These are phyloP conservation scores for Panaeolus papilionaceus DNA, from an alignment of 768 basidiomycete species.

Conservation along the genomic window DNA sequence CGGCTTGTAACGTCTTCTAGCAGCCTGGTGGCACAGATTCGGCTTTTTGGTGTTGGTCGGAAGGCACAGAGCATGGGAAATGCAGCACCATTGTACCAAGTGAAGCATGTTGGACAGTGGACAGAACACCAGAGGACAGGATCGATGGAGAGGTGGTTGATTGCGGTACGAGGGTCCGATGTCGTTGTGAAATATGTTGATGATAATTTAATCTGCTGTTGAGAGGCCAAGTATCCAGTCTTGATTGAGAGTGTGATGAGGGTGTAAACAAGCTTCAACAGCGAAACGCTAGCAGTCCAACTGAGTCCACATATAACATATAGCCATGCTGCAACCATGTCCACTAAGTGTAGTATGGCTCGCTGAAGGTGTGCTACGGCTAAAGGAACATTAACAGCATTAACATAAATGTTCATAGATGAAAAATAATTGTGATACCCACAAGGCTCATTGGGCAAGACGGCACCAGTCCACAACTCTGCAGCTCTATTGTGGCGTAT, in stretches of 20 bases:
- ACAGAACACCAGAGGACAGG: conserved; percentile 24
- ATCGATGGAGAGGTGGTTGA: conserved; percentile 23
- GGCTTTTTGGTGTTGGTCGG: conserved; percentile 20
- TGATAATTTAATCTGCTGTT: conserved; percentile 13
- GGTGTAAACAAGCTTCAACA: conserved; percentile 20
- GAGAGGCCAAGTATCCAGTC: not conserved
- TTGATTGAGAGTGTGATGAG: conserved; percentile 5
- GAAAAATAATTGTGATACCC: too few species aligned
- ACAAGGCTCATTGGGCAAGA: too few species aligned
- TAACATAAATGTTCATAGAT: not conserved
- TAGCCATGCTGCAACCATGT: conserved; percentile 21
- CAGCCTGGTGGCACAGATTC: conserved; percentile 22
- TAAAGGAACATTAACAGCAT: not conserved
- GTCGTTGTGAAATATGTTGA: conserved; percentile 19
- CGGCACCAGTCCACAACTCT: too few species aligned
- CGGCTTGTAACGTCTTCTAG: conserved; percentile 18
- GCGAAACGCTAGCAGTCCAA: conserved; percentile 19
- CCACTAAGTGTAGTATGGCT: not conserved
- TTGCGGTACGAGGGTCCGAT: conserved; percentile 22
- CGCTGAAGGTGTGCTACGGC: not conserved
- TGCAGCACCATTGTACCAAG: conserved; percentile 9
- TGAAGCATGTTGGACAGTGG: conserved; percentile 29
- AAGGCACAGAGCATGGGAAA: conserved; percentile 20
- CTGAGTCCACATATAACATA: conserved; percentile 27
- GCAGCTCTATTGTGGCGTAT: too few species aligned